Conservation (phyloP, 768 basidiomycete genomes). For the Boletus rubroflammeus region DNA sequence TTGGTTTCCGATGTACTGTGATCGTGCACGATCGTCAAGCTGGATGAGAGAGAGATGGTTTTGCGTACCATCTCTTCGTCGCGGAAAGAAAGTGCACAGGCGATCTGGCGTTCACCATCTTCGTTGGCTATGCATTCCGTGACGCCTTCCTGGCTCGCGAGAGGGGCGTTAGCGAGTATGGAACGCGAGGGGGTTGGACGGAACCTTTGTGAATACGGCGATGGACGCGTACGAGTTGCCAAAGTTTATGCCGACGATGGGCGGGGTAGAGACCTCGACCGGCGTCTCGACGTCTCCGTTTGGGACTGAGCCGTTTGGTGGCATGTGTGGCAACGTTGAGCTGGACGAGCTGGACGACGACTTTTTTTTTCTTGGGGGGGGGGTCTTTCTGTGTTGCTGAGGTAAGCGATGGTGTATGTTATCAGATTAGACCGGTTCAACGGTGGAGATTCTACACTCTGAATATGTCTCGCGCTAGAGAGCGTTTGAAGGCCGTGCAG, state of each 20-base stretch:
- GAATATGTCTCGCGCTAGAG: slow-evolving; percentile 3
- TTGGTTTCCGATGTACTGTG: slow-evolving; percentile 92
- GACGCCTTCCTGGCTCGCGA: slow-evolving; percentile 64
- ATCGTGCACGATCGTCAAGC: slow-evolving; percentile 10
- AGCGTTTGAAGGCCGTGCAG: slow-evolving; percentile 15
- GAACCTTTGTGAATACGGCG: slow-evolving; percentile 92
- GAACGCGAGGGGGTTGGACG: slow-evolving; percentile 14
- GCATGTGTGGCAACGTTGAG: slow-evolving; percentile 33
- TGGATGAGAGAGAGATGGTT: background rate
- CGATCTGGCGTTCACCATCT: slow-evolving; percentile 97
- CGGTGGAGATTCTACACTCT: background rate
- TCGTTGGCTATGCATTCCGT: slow-evolving; percentile 98
- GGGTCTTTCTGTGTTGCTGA: slow-evolving; percentile 7
- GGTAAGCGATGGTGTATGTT: background rate
- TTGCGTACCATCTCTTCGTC: slow-evolving; percentile 85
- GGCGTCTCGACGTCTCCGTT: slow-evolving; percentile 52
- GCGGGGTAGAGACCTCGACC: slow-evolving; percentile 37
- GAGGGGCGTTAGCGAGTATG: background rate
- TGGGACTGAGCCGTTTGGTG: slow-evolving; percentile 38
- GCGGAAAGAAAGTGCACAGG: slow-evolving; percentile 86
- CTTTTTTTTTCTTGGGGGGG: too few species aligned
- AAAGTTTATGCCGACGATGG: slow-evolving; percentile 92
- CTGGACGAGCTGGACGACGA: too few species aligned
- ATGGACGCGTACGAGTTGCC: slow-evolving; percentile 95
- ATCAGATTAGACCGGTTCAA: slow-evolving; percentile 9